phyloP scores from a whole-genome alignment of 1,284 basidiomycete genomes.

The Psilocybe mexicana region DNA sequence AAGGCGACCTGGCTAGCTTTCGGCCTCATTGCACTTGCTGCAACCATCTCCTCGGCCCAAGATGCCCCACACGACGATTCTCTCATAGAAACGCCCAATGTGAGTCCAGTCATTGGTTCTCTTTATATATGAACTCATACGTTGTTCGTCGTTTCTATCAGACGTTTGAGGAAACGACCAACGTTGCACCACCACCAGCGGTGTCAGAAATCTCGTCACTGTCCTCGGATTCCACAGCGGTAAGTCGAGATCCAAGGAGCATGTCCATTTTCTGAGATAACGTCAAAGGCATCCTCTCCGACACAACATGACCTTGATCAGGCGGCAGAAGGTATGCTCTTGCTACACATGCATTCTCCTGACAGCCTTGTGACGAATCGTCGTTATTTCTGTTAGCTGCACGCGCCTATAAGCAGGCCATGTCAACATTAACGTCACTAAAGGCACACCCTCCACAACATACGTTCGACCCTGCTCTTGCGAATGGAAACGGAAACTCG shows the following conservation, averaged over 20 bases:
- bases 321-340: slow-evolving; percentile 47
- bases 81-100: slow-evolving; percentile 22
- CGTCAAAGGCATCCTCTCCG: slow-evolving; percentile 13
- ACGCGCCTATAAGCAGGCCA: slow-evolving; percentile 71
- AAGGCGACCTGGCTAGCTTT: slow-evolving; percentile 68
- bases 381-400: slow-evolving; percentile 42
- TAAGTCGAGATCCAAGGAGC: slow-evolving; percentile 6
- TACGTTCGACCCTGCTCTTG: slow-evolving; percentile 51
- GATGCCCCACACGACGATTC: slow-evolving; percentile 25
- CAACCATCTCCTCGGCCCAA: slow-evolving; percentile 28
- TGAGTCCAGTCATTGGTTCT: slow-evolving; percentile 11
- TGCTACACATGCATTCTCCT: neutral
- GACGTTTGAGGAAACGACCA: slow-evolving; percentile 19
- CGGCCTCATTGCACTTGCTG: slow-evolving; percentile 50
- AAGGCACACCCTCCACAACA: slow-evolving; percentile 57
- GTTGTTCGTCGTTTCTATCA: slow-evolving; percentile 4
- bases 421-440: slow-evolving; percentile 60
- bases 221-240: slow-evolving; percentile 14
- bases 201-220: slow-evolving; percentile 17
- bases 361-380: neutral
- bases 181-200: slow-evolving; percentile 13
- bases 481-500: slow-evolving; percentile 40
- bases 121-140: neutral
- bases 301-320: slow-evolving; percentile 40
- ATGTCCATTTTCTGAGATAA: neutral